Base-by-base conservation (phyloP, 2,329 filamentous ascomycete genomes). In the Massarina eburnea region DNA sequence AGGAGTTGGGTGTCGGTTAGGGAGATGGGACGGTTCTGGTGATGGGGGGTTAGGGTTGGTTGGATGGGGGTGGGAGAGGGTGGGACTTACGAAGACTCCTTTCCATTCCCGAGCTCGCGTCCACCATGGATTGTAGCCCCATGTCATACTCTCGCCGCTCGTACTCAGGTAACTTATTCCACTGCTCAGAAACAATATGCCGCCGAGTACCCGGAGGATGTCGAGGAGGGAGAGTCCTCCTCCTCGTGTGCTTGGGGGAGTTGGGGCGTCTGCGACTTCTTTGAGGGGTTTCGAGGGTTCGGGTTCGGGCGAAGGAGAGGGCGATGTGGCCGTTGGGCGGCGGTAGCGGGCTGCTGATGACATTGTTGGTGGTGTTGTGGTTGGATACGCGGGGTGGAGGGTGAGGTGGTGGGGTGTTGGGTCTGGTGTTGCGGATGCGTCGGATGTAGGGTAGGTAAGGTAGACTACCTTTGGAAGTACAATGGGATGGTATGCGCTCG, bases 91-190 rank as follows among this genome's bases (percentile, higher is more conserved):
- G 5, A 66, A 9, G 8, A 67, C 38, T 4, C 53, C 54, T 39
- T 64, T 67, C 62, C 68, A 66, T 44, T 70, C 67, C 9, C 60
- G 42, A 15, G 62, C 54, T 10, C 67, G 53, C n/a, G 67, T 67
- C 64, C 67, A 71, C 59, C 65, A 68, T 14, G 60, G 55, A 40
- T 70, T 68, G 46, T 69, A 71, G 14, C 66, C 66, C 68, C 67
- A 71, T 18, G 67, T 68, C 55, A 70, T 58, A 34, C 58, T 64
- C 64, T 89, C 81, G 50, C 86, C 86, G 51, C 79, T 77, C 35
- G 86, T 90, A 57, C 88, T 77, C 53, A 91, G 81, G 71, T 91
- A 92, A 72, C 87, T 91, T 43, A 91, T 75, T 15, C 80, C 84
- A 59, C 79, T 82, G 19, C 83, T 88, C 37, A 85, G 80, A 34